Evolutionary conservation across 2,329 filamentous ascomycete species (phyloP).

Genomic region (Colletotrichum tropicicola): DNA sequence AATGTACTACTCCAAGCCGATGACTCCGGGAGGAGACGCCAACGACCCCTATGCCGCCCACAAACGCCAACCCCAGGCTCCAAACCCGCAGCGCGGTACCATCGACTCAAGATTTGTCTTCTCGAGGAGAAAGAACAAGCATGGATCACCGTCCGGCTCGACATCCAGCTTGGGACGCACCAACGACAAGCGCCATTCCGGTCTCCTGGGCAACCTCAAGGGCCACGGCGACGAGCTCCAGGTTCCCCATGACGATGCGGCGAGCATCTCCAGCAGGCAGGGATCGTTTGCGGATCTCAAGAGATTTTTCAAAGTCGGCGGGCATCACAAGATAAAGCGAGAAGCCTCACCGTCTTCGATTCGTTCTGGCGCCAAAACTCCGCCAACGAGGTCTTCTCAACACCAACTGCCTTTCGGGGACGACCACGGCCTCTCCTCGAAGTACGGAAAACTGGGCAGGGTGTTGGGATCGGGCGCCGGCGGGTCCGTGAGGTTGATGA

Average conservation of each 20-base stretch:
- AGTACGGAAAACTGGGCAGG: slow-evolving; percentile 95
- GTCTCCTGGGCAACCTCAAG: slow-evolving; percentile 48
- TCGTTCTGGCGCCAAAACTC: slow-evolving; percentile 57
- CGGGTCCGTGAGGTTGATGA: slow-evolving; percentile 93
- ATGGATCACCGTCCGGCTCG: slow-evolving; percentile 64
- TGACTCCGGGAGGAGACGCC: slow-evolving; percentile 80
- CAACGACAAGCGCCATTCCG: slow-evolving; percentile 61
- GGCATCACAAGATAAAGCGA: slow-evolving; percentile 75
- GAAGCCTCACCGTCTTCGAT: slow-evolving; percentile 70
- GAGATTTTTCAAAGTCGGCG: slow-evolving; percentile 90
- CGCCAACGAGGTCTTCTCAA: slow-evolving; percentile 54
- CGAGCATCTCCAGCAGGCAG: slow-evolving; percentile 62
- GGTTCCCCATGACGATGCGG: slow-evolving; percentile 54
- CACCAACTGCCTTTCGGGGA: slow-evolving; percentile 89
- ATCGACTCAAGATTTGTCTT: slow-evolving; percentile 90
- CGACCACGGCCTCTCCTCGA: slow-evolving; percentile 88
- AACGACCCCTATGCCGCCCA: slow-evolving; percentile 90
- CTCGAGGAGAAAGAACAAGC: slow-evolving; percentile 72
- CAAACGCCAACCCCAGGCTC: slow-evolving; percentile 76
- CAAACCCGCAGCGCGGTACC: slow-evolving; percentile 66
- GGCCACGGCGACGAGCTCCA: slow-evolving; percentile 54
- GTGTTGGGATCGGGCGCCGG: slow-evolving; percentile 94
- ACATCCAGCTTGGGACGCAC: slow-evolving; percentile 58
- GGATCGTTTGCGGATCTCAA: slow-evolving; percentile 95
- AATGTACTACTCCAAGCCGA: slow-evolving; percentile 75